Conservation (phyloP, 23 red algal genomes). For the Pyropia haitanensis region DNA sequence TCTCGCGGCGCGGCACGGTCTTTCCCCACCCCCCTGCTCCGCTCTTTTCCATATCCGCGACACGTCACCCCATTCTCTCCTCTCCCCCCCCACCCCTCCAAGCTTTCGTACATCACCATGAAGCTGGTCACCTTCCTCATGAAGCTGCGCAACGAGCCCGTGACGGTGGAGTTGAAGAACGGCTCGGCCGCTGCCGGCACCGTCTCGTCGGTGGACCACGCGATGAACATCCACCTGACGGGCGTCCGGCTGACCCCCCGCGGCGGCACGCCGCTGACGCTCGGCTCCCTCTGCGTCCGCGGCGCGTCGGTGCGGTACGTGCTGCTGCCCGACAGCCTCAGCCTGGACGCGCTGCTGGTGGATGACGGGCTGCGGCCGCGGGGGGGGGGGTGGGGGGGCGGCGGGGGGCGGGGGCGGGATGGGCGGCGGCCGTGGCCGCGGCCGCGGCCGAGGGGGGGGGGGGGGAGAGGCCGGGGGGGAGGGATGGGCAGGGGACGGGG, state of each 20-base stretch:
- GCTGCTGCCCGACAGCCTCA: constrained; percentile 81
- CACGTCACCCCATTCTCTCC: too few relatives aligned
- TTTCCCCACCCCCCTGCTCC: too few relatives aligned
- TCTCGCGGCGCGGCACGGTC: too few relatives aligned
- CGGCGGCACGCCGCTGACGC: constrained; percentile 50
- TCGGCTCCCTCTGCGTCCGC: constrained; percentile 67
- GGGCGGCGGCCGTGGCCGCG: too few relatives aligned
- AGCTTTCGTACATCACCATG: constrained; percentile 4
- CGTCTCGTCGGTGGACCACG: constrained; percentile 69
- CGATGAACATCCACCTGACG: constrained; percentile 82
- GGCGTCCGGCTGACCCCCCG: constrained; percentile 54
- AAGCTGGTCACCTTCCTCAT: constrained; percentile 77
- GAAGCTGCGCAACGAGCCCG: constrained; percentile 82
- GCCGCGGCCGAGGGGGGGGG: too few relatives aligned
- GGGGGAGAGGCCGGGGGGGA: too few relatives aligned
- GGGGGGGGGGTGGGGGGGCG: not conserved
- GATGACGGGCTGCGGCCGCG: constrained; percentile 83
- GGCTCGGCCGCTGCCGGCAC: constrained; percentile 75
- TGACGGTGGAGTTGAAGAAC: constrained; percentile 89
- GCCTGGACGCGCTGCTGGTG: constrained; percentile 68
- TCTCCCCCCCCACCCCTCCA: too few relatives aligned
- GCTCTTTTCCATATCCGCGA: too few relatives aligned
- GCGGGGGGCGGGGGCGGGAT: too few relatives aligned
- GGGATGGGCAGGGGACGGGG: not conserved
- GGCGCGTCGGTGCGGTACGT: constrained; percentile 86